phyloP scores from a whole-genome alignment of 148 eudicot genomes.

The Simmondsia chinensis region DNA sequence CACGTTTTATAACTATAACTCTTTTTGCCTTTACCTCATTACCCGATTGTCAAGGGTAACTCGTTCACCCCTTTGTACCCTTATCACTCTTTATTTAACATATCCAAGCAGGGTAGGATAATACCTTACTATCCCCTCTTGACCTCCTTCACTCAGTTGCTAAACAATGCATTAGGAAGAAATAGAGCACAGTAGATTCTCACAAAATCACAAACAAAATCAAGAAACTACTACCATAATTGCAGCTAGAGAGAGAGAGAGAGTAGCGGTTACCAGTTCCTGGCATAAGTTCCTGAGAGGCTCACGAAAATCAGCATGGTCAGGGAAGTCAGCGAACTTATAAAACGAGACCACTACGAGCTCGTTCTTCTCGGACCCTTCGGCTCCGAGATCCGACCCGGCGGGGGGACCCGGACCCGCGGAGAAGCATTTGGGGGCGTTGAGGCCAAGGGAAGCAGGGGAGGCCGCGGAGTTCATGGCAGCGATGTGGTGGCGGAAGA shows the following conservation, averaged over 20 bases:
- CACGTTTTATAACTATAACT: no score
- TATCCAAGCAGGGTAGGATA: no score
- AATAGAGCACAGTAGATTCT: no score
- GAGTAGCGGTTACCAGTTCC: constrained; percentile 57
- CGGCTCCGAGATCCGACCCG: neutral
- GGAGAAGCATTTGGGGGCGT: constrained; percentile 16
- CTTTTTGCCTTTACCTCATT: no score
- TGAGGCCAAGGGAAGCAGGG: neutral
- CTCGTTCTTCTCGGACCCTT: constrained; percentile 9
- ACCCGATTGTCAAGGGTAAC: no score
- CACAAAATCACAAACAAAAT: neutral
- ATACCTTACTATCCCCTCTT: no score
- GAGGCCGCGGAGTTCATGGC: constrained; percentile 8
- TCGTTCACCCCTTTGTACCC: no score
- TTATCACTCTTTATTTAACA: no score
- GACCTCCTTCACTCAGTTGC: no score
- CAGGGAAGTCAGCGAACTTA: constrained; percentile 84
- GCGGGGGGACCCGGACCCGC: constrained; percentile 4
- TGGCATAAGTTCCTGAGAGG: constrained; percentile 76
- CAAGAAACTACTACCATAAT: no score
- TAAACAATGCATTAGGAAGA: no score
- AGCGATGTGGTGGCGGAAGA: constrained; percentile 11
- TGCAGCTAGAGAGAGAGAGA: neutral
- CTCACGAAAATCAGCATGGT: constrained; percentile 52
- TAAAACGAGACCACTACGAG: constrained; percentile 89